Conservation (phyloP, 768 basidiomycete genomes). For the Leccinum arenicola region DNA sequence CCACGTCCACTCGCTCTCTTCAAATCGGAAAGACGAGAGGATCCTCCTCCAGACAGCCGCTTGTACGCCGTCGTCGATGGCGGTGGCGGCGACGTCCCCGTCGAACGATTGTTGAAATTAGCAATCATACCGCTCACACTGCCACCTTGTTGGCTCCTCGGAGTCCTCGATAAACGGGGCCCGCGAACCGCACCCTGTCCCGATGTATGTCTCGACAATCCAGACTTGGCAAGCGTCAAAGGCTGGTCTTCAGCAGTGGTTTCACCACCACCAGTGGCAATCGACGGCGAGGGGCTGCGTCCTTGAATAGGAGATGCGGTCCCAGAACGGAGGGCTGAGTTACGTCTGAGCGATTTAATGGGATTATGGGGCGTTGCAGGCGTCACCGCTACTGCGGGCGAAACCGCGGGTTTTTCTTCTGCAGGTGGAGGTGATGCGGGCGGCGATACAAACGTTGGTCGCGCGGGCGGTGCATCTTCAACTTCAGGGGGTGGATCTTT, state of each 20-base stretch:
- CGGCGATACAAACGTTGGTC: slow-evolving; percentile 19
- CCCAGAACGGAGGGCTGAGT: slow-evolving; percentile 33
- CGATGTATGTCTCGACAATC: slow-evolving; percentile 49
- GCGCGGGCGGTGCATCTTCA: slow-evolving; percentile 35
- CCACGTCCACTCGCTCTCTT: slow-evolving; percentile 45
- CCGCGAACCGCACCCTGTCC: slow-evolving; percentile 42
- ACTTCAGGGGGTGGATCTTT: slow-evolving; percentile 63
- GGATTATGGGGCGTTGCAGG: slow-evolving; percentile 54
- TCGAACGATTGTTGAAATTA: slow-evolving; percentile 49
- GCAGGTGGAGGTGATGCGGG: slow-evolving; percentile 24
- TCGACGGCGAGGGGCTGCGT: slow-evolving; percentile 44
- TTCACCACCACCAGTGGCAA: slow-evolving; percentile 24
- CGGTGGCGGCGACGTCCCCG: slow-evolving; percentile 37
- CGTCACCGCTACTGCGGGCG: slow-evolving; percentile 38
- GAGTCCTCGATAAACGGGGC: slow-evolving; percentile 47
- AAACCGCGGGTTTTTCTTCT: slow-evolving; percentile 21
- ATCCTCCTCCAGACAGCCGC: slow-evolving; percentile 41
- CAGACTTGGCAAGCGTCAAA: slow-evolving; percentile 32
- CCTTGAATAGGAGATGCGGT: slow-evolving; percentile 34
- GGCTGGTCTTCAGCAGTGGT: slow-evolving; percentile 31
- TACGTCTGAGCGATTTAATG: slow-evolving; percentile 37
- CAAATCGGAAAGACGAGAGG: slow-evolving; percentile 14
- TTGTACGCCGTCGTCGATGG: slow-evolving; percentile 37
- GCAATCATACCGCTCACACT: slow-evolving; percentile 56
- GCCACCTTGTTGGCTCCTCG: slow-evolving; percentile 40